Conservation (phyloP, 1,284 basidiomycete genomes). For the Irpex sp. region DNA sequence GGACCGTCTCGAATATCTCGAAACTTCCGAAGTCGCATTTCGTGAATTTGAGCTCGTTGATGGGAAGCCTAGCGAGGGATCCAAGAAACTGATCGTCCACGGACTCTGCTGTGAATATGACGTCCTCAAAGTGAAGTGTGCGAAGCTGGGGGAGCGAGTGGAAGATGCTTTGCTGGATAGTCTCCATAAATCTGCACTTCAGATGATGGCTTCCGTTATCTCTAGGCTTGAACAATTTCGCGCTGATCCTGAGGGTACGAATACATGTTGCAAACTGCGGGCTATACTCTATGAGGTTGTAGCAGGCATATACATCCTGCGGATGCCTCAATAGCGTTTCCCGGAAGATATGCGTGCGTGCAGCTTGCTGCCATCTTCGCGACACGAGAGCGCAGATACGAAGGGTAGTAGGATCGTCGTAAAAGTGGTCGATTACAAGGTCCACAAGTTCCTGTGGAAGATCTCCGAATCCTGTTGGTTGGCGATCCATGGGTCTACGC, state of each 20-base stretch:
- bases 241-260: neutral
- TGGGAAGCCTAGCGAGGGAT: neutral
- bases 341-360: constrained; percentile 2
- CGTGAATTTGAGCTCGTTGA: neutral
- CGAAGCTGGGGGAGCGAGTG: neutral
- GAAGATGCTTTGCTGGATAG: neutral
- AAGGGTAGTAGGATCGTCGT: constrained; percentile 4
- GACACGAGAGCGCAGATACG: constrained; percentile 4
- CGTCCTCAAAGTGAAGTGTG: neutral
- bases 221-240: neutral
- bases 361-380: neutral
- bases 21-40: neutral
- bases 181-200: neutral
- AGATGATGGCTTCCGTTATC: neutral
- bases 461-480: neutral
- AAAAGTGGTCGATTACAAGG: constrained; percentile 8
- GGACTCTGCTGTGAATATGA: neutral
- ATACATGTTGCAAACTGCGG: neutral
- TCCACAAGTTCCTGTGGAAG: constrained; percentile 9
- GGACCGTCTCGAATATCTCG: neutral
- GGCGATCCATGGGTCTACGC: no score
- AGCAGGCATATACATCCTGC: neutral
- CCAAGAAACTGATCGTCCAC: neutral
- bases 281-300: neutral
- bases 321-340: neutral